Conservation (phyloP, 257 asterid genomes). For the Nicotiana paniculata region DNA sequence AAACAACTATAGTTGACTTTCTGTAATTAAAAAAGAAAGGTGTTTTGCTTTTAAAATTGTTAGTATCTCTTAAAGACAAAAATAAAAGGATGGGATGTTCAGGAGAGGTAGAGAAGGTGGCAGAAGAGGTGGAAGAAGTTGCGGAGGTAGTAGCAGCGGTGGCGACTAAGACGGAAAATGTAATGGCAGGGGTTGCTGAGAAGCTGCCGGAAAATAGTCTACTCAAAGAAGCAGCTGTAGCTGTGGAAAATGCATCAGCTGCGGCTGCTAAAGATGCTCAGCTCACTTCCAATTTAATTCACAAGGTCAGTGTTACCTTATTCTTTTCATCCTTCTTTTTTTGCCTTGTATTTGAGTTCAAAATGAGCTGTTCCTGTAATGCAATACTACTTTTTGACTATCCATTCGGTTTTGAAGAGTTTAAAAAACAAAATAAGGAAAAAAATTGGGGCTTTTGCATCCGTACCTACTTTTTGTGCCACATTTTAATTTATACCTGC, state of each 20-base stretch:
- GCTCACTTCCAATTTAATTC: slow-evolving; percentile 34
- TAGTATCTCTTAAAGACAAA: not conserved
- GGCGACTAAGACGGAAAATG: slow-evolving; percentile 48
- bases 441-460: too few relatives aligned
- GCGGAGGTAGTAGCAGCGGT: slow-evolving; percentile 55
- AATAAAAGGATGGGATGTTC: not conserved
- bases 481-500: too few relatives aligned
- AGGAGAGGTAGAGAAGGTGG: slow-evolving; percentile 45
- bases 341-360: too few relatives aligned
- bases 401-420: too few relatives aligned
- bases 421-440: too few relatives aligned
- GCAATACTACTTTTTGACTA: too few relatives aligned
- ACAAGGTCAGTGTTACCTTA: slow-evolving; percentile 29
- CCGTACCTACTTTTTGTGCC: too few relatives aligned
- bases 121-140: slow-evolving; percentile 52
- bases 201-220: slow-evolving; percentile 45
- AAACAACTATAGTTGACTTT: not conserved
- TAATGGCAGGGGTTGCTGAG: slow-evolving; percentile 37
- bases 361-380: too few relatives aligned
- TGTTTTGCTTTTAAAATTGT: not conserved
- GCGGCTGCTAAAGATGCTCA: slow-evolving; percentile 51
- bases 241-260: slow-evolving; percentile 38
- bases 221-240: slow-evolving; percentile 55
- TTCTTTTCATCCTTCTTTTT: too few relatives aligned
- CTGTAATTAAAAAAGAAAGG: too few relatives aligned